A percentile compares a stretch with the other conserved stretches of the same genome.
phyloP scores from a whole-genome alignment of 139 green algal species.

The Yamagishiella unicocca region DNA sequence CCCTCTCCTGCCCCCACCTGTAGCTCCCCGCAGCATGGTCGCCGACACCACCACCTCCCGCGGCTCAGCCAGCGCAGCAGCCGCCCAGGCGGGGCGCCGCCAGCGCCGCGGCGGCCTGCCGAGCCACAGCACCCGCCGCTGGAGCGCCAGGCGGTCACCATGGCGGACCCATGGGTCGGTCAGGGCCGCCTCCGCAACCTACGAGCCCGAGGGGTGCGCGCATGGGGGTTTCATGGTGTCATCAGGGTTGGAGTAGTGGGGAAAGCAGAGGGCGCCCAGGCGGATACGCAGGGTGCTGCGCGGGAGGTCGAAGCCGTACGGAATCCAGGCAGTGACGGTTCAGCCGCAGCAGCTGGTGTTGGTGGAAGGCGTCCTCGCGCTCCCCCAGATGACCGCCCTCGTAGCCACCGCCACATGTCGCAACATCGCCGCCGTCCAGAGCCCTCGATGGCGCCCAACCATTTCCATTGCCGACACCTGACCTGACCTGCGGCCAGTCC shows the following conservation, averaged over 20 bases:
- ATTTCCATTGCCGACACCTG: not conserved
- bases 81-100: conserved; percentile 76
- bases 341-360: not conserved
- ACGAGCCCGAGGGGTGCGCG: too few relatives aligned
- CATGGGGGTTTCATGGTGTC: too few relatives aligned
- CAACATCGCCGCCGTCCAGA: not conserved
- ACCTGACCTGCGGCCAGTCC: conserved; percentile 46
- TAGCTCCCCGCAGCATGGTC: not conserved
- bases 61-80: conserved; percentile 62
- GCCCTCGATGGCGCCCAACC: too few relatives aligned
- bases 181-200: conserved; percentile 78
- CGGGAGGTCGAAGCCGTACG: too few relatives aligned
- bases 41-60: conserved; percentile 33
- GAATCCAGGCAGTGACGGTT: too few relatives aligned
- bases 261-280: too few relatives aligned
- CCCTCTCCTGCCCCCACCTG: conserved; percentile 51
- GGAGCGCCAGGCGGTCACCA: conserved; percentile 68
- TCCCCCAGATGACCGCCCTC: not conserved
- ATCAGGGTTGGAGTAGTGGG: too few relatives aligned
- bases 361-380: not conserved
- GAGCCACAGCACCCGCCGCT: conserved; percentile 84
- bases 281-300: too few relatives aligned
- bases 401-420: not conserved
- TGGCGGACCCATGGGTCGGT: conserved; percentile 79
- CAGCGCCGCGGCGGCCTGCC: conserved; percentile 86